Evolutionary conservation across 805 yeast species (phyloP), one percentile per base, ranked within the genome.

Genomic region (Lipomyces chichibuensis): DNA sequence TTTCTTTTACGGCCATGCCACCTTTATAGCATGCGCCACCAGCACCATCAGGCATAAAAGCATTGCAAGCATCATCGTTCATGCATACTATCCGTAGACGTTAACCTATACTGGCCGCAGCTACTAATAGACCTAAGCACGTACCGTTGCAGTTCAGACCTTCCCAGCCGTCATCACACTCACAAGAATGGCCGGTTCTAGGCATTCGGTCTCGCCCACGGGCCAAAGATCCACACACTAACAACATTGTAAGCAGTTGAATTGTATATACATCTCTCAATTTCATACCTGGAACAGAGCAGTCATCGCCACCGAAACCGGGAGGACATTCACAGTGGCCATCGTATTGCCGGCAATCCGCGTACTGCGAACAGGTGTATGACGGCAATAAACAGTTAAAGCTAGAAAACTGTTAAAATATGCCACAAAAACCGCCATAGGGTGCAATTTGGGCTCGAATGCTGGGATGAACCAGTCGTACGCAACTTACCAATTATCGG

Each of bases 311-410:
- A 2, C 97, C 97, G 80, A 89, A 95, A 0, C 99, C 99, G 51
- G 86, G 87, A 55, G 91, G 85, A 79, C 99, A 95, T 63, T 91
- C 96, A 80, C 99, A 95, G 75, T 88, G 84, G 0, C 99, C 99
- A 3, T 94, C 90, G 77, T 82, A 91, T 43, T 88, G 84, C 77
- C 95, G 91, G 80, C 99, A 95, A n/a, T 78, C 79, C 33, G 97
- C 92, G 75, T 88, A 95, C 74, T 95, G 99, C 66, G 90, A 86
- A 78, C 99, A 95, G 70, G 87, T 88, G 74, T 90, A 92, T 70
- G 92, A 89, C 1, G 98, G 96, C 13, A 92, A 82, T 83, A 92
- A 90, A 81, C 99, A 95, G 78, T 95, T 94, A 84, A 95, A 95
- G 75, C 98, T 71, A 46, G 33, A 37, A 14, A 11, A 11, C 13